Conservation (phyloP, 1,284 basidiomycete genomes). For the Fomitopsis pinicola region DNA sequence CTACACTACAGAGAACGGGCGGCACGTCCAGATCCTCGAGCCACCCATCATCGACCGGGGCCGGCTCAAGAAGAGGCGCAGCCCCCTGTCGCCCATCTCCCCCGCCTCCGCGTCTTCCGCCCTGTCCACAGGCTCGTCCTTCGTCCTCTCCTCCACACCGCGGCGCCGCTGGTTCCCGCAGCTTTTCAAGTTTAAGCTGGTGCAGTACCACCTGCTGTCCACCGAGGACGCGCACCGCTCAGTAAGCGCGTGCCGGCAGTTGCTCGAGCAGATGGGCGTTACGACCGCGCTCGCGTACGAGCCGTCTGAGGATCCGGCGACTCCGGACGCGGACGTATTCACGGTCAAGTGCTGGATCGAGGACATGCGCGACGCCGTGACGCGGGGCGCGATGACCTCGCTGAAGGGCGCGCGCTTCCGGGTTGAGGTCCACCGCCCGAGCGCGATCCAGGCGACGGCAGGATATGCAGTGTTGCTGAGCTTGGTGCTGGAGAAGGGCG, state of each 20-base stretch:
- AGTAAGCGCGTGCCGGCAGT: slow-evolving; percentile 65
- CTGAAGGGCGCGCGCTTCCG: slow-evolving; percentile 73
- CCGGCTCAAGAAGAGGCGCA: slow-evolving; percentile 40
- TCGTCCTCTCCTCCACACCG: slow-evolving; percentile 41
- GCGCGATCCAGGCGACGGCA: slow-evolving; percentile 38
- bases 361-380: slow-evolving; percentile 43
- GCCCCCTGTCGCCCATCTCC: slow-evolving; percentile 33
- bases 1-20: slow-evolving; percentile 29
- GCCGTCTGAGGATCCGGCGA: slow-evolving; percentile 47
- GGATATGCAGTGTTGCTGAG: slow-evolving; percentile 56
- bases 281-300: slow-evolving; percentile 62
- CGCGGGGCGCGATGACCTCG: slow-evolving; percentile 48
- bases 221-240: slow-evolving; percentile 66
- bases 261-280: slow-evolving; percentile 73
- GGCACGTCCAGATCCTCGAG: slow-evolving; percentile 50
- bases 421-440: slow-evolving; percentile 61
- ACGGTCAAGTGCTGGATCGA: slow-evolving; percentile 64
- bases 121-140: slow-evolving; percentile 33
- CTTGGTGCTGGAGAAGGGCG: slow-evolving; percentile 83
- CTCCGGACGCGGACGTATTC: slow-evolving; percentile 16
- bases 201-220: slow-evolving; percentile 61
- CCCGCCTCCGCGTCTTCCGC: slow-evolving; percentile 28
- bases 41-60: slow-evolving; percentile 35
- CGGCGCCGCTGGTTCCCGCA: slow-evolving; percentile 87
- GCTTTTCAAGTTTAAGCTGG: slow-evolving; percentile 84